Base-by-base conservation (phyloP, 257 asterid species). In the Petrea volubilis region DNA sequence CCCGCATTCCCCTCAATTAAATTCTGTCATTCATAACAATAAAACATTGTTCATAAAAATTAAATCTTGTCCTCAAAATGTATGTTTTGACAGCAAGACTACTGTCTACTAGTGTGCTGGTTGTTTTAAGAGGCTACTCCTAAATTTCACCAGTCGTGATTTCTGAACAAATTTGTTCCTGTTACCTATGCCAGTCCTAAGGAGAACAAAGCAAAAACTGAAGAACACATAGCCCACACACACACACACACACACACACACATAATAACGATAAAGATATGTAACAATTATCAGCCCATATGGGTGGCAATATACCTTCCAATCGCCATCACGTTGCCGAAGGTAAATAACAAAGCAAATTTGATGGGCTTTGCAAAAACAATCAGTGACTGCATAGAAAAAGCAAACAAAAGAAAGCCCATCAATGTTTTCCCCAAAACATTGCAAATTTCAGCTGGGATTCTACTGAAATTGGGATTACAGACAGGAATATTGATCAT, bases 341-440 rank as follows among this genome's bases (percentile, higher is more conserved):
- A 88, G 69, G 98, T 90, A 82, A 94, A 94, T 21, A 94, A 77
- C 74, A 94, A 57, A 27, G 94, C 95, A 75, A 91, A 94, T 79
- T 91, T 91, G 86, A 94, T 84, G 78, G 99, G 98, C 57, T 60
- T 87, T 31, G 78, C 84, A 71, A 92, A 91, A 41, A 90, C 96
- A 81, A 94, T 75, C 81, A 91, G 31, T 57, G 98, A 86, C 99
- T 91, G 95, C 92, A 74, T 76, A 74, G 20, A 66, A 74, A 47
- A 71, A 67, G n/a, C n/a, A 58, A 66, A 46, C 67, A 53, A 67
- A 57, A 38, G 5, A 61, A 67, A 58, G 47, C 8, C 8, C 55
- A 68, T 77, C 21, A 70, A 58, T 64, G 18, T 28, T 51, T 55
- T 51, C 44, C 52, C 28, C 1, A 7, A 15, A 43, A 17, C 28